phyloP scores from a whole-genome alignment of 2,329 filamentous ascomycete genomes.

The Xylaria sp. region DNA sequence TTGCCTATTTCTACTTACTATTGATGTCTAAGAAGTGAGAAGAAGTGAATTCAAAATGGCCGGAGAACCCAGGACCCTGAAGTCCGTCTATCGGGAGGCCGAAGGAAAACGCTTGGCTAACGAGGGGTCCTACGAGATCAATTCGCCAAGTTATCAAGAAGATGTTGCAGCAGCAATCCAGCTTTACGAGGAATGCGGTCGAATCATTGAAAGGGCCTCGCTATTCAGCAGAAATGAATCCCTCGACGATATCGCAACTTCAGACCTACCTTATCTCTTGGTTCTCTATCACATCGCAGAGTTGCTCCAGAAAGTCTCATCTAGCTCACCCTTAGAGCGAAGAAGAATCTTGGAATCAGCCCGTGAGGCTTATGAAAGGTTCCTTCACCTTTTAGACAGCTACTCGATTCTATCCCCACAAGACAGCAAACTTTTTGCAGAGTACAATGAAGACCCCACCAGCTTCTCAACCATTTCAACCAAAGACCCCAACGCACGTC shows the following conservation, averaged over 20 bases:
- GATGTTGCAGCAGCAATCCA: slow-evolving; percentile 73
- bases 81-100: slow-evolving; percentile 60
- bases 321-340: slow-evolving; percentile 64
- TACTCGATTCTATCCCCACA: slow-evolving; percentile 76
- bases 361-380: slow-evolving; percentile 78
- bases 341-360: slow-evolving; percentile 70
- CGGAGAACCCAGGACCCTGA: slow-evolving; percentile 61
- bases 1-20: not conserved
- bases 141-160: slow-evolving; percentile 72
- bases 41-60: slow-evolving; percentile 44
- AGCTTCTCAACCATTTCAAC: slow-evolving; percentile 77
- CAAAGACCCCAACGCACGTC: slow-evolving; percentile 69
- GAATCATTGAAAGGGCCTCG: slow-evolving; percentile 74
- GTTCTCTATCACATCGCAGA: slow-evolving; percentile 83
- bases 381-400: slow-evolving; percentile 78
- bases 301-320: slow-evolving; percentile 74
- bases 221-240: slow-evolving; percentile 93
- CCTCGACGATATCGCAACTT: slow-evolving; percentile 85
- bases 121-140: slow-evolving; percentile 72
- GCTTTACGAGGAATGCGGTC: slow-evolving; percentile 77
- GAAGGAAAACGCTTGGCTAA: slow-evolving; percentile 65
- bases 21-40: not conserved
- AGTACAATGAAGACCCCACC: slow-evolving; percentile 77
- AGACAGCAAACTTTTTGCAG: slow-evolving; percentile 75
- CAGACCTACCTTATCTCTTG: slow-evolving; percentile 86